Conservation (phyloP, 306 rosid species). For the Quercus parvula region DNA sequence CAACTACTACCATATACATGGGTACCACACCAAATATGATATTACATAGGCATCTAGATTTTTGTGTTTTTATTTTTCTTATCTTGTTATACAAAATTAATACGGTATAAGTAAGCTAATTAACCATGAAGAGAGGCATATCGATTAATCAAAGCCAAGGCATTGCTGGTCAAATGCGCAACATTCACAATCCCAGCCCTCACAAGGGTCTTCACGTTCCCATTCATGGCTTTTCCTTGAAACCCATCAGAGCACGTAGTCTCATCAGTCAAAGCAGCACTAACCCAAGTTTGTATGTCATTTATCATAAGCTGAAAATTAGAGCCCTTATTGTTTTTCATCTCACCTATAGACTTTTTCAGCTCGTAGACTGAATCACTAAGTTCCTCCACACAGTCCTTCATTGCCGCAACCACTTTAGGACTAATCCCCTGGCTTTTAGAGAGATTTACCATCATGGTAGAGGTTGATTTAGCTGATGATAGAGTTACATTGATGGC, state of each 20-base stretch:
- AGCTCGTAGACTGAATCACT: slow-evolving; percentile 56
- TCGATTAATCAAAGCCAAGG: slow-evolving; percentile 73
- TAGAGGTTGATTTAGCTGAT: slow-evolving; percentile 41
- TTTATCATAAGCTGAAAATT: slow-evolving; percentile 37
- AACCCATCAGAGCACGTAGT: slow-evolving; percentile 69
- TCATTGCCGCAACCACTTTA: slow-evolving; percentile 50
- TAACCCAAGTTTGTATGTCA: slow-evolving; percentile 76
- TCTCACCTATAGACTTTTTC: slow-evolving; percentile 42
- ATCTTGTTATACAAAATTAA: not conserved
- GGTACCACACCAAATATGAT: no score
- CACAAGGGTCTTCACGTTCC: slow-evolving; percentile 33
- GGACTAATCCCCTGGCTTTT: slow-evolving; percentile 34
- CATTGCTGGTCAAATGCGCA: slow-evolving; percentile 66
- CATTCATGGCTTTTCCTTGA: slow-evolving; percentile 21
- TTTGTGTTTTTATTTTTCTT: not conserved
- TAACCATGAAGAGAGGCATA: slow-evolving; percentile 31
- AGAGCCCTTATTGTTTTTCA: slow-evolving; percentile 26
- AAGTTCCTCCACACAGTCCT: slow-evolving; percentile 68
- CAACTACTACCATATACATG: not conserved
- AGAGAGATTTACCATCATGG: slow-evolving; percentile 28
- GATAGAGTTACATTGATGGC: slow-evolving; percentile 64
- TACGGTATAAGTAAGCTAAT: not conserved
- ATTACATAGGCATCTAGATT: no score
- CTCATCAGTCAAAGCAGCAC: slow-evolving; percentile 73
- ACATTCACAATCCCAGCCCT: slow-evolving; percentile 33